Percentiles rank a stretch among this genome's conserved stretches.
Evolutionary conservation across 1,284 basidiomycete genomes (phyloP).

Genomic region (Rhodotorula sp.): DNA sequence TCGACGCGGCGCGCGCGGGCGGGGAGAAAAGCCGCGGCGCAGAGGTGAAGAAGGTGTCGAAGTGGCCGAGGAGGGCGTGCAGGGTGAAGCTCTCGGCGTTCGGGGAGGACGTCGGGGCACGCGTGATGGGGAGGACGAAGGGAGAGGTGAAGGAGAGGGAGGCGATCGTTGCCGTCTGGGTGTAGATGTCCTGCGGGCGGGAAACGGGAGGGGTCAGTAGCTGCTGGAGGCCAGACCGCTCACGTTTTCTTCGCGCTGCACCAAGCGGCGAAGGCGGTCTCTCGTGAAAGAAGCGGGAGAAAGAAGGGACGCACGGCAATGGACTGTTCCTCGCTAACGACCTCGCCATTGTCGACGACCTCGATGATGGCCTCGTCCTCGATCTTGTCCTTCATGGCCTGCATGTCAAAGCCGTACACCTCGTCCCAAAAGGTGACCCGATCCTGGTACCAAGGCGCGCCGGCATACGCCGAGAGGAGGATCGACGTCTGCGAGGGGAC

Average conservation of each 20-base stretch:
- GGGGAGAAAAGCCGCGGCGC: slow-evolving; percentile 51
- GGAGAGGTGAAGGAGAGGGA: slow-evolving; percentile 76
- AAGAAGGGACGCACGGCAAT: slow-evolving; percentile 62
- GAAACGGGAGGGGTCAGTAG: too few species aligned
- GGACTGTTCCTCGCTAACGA: slow-evolving; percentile 67
- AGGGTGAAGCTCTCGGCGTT: slow-evolving; percentile 66
- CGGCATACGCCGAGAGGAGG: slow-evolving; percentile 78
- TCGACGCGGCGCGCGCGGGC: slow-evolving; percentile 13
- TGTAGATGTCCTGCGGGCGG: slow-evolving; percentile 66
- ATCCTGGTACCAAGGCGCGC: slow-evolving; percentile 71
- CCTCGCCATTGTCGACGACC: slow-evolving; percentile 67
- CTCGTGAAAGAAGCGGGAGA: neutral
- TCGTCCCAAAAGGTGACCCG: slow-evolving; percentile 86
- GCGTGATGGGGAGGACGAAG: slow-evolving; percentile 68
- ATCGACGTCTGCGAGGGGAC: slow-evolving; percentile 88
- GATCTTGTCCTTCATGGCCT: slow-evolving; percentile 69
- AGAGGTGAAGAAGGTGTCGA: slow-evolving; percentile 85
- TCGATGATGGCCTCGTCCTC: slow-evolving; percentile 81
- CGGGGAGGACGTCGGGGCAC: slow-evolving; percentile 66
- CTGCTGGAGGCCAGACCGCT: too few species aligned
- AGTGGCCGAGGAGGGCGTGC: slow-evolving; percentile 85
- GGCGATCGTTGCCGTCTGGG: slow-evolving; percentile 64
- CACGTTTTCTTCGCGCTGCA: too few species aligned
- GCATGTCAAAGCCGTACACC: slow-evolving; percentile 87
- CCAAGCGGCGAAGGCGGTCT: too few species aligned